Percentiles rank a stretch among this genome's conserved stretches.
Evolutionary conservation across 2,329 filamentous ascomycete species (phyloP).

Genomic region (Colletotrichum lini): DNA sequence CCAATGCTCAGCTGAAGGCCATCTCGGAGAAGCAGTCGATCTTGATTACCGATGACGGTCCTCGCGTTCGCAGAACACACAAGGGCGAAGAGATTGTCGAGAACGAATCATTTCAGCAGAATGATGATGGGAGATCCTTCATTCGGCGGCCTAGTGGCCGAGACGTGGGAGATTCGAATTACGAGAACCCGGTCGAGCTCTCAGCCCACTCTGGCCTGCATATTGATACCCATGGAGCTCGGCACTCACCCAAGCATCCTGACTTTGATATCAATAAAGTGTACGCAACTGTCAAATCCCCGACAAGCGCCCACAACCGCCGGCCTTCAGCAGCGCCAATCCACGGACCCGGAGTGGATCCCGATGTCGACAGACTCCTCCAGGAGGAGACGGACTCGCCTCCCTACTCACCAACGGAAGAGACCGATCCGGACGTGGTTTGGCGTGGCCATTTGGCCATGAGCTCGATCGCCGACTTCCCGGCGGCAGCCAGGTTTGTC

Average conservation of each 20-base stretch:
- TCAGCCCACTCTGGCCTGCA: slow-evolving; percentile 55
- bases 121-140: slow-evolving; percentile 53
- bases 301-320: slow-evolving; percentile 65
- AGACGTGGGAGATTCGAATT: slow-evolving; percentile 44
- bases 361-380: slow-evolving; percentile 91
- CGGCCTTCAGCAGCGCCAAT: slow-evolving; percentile 65
- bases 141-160: slow-evolving; percentile 53
- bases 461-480: slow-evolving; percentile 82
- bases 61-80: slow-evolving; percentile 89
- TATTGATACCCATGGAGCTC: slow-evolving; percentile 57
- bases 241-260: slow-evolving; percentile 67
- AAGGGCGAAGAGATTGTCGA: slow-evolving; percentile 95
- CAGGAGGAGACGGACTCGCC: slow-evolving; percentile 84
- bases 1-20: slow-evolving; percentile 83
- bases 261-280: slow-evolving; percentile 90
- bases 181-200: slow-evolving; percentile 44
- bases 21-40: slow-evolving; percentile 87
- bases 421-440: slow-evolving; percentile 78
- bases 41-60: slow-evolving; percentile 81
- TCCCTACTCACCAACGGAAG: slow-evolving; percentile 86
- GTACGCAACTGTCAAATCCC: slow-evolving; percentile 86
- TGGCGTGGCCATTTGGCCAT: slow-evolving; percentile 86
- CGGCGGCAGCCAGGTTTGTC: slow-evolving; percentile 84
- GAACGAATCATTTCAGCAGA: slow-evolving; percentile 70
- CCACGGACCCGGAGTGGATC: slow-evolving; percentile 78